Evolutionary conservation across 129 eudicot species (phyloP).

Genomic region (Smallanthus sonchifolius): DNA sequence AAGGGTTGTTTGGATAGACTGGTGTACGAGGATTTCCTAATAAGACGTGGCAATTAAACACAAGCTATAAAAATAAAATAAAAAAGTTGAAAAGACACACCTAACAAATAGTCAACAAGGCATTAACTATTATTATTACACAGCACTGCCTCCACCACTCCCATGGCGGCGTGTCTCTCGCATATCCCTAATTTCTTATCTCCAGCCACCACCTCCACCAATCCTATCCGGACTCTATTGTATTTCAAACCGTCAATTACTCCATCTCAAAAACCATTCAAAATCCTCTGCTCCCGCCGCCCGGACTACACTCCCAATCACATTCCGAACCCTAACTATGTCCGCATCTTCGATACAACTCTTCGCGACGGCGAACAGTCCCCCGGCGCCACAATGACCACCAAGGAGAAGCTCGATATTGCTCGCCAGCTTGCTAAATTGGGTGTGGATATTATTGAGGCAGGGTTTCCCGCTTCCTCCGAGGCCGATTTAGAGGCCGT

Average conservation of each 20-base stretch:
- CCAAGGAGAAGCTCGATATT: constrained; percentile 72
- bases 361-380: constrained; percentile 96
- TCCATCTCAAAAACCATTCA: background rate
- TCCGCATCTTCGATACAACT: constrained; percentile 88
- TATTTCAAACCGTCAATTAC: constrained; percentile 11
- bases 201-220: constrained; percentile 12
- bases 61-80: no score
- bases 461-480: constrained; percentile 92
- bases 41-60: no score
- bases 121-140: background rate
- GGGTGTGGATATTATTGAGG: constrained; percentile 88
- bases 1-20: no score
- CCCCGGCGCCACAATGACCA: constrained; percentile 89
- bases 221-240: constrained; percentile 10
- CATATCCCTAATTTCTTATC: background rate
- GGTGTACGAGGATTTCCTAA: no score
- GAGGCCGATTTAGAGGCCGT: constrained; percentile 80
- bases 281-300: constrained; percentile 39
- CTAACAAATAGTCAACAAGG: background rate
- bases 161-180: constrained; percentile 18
- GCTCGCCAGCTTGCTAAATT: constrained; percentile 67
- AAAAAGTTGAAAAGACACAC: no score
- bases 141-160: constrained; percentile 1
- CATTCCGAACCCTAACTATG: constrained; percentile 63
- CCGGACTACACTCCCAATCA: constrained; percentile 64